Evolutionary conservation across 2,329 filamentous ascomycete genomes (phyloP).

Genomic region (Aspergillus costaricaensis): DNA sequence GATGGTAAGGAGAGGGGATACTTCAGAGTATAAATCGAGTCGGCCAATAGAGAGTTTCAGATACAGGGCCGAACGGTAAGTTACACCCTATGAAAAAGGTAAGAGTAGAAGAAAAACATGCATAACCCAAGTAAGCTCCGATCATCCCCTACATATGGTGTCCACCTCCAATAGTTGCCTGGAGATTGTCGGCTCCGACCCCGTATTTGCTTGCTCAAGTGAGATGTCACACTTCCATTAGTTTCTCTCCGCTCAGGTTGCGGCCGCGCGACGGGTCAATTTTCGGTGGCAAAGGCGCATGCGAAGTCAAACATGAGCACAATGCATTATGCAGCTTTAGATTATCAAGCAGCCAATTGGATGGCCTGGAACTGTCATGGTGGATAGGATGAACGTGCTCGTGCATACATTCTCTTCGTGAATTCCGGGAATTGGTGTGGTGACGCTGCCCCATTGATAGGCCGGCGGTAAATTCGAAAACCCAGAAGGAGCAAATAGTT

Average conservation of each 20-base stretch:
- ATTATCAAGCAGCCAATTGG: conserved; percentile 7
- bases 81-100: neutral
- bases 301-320: conserved; percentile 2
- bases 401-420: conserved; percentile 7
- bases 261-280: neutral
- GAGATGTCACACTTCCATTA: conserved; percentile 2
- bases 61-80: neutral
- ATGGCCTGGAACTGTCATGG: neutral
- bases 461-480: neutral
- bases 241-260: neutral
- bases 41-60: neutral
- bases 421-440: conserved; percentile 11
- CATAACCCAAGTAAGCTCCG: conserved; percentile 2
- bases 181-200: neutral
- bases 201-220: neutral
- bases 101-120: neutral
- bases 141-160: neutral
- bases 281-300: conserved; percentile 9
- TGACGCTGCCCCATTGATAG: neutral
- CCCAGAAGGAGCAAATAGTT: neutral
- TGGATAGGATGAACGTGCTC: conserved; percentile 13
- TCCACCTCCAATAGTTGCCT: neutral
- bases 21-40: neutral
- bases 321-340: conserved; percentile 5
- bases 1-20: neutral